These are phyloP conservation scores for Trifolium repens DNA, from an alignment of 306 rosid genomes.

Conservation along the genomic window DNA sequence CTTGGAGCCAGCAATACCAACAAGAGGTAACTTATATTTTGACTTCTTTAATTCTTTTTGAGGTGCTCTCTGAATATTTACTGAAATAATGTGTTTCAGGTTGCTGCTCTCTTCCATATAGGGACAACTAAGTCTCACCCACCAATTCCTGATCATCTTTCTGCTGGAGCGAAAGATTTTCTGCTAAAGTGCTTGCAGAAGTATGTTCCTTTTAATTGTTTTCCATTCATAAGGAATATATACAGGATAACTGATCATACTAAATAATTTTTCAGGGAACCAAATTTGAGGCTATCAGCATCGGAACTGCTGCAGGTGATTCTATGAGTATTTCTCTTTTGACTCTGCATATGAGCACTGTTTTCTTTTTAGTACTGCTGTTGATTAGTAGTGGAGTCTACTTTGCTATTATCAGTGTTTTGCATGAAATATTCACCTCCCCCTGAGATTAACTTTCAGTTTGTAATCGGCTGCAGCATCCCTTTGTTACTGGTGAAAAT, in stretches of 20 bases:
- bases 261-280: slow-evolving; percentile 76
- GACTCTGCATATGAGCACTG: slow-evolving; percentile 12
- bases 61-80: slow-evolving; percentile 32
- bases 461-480: slow-evolving; percentile 72
- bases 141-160: slow-evolving; percentile 94
- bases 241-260: slow-evolving; percentile 14
- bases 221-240: slow-evolving; percentile 12
- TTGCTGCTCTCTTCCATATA: slow-evolving; percentile 95
- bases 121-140: slow-evolving; percentile 99
- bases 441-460: slow-evolving; percentile 38
- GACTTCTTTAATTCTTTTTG: slow-evolving; percentile 29
- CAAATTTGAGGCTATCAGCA: slow-evolving; percentile 77
- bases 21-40: slow-evolving; percentile 71
- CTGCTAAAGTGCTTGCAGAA: slow-evolving; percentile 90
- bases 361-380: slow-evolving; percentile 31
- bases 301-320: slow-evolving; percentile 91
- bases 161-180: slow-evolving; percentile 88
- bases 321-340: slow-evolving; percentile 41
- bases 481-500: slow-evolving; percentile 78
- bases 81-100: slow-evolving; percentile 68
- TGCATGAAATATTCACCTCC: slow-evolving; percentile 37
- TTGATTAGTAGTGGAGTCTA: slow-evolving; percentile 25
- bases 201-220: slow-evolving; percentile 55
- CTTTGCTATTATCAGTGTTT: slow-evolving; percentile 20
- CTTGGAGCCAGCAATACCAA: slow-evolving; percentile 98